Evolutionary conservation across 345 rosid genomes (phyloP), one percentile per base, ranked within the genome.

Genomic region (Abelmoschus esculentus): DNA sequence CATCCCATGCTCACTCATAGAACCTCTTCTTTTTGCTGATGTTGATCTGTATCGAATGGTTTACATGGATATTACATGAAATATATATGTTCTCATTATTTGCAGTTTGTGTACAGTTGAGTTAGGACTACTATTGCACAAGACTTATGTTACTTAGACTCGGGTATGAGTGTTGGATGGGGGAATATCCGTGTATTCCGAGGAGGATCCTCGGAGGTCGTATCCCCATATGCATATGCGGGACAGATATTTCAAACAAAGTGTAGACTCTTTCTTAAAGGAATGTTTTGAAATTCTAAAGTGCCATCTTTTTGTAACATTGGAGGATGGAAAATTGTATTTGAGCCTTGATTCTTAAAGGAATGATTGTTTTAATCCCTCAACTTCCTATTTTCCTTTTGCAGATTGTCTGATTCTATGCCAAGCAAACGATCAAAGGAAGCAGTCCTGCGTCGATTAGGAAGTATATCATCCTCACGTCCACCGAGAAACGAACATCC

Each of bases 341-440:
- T 66, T 8, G 22, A 49, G 57, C 28, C 5, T 67, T n/a, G 42
- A 49, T n/a, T 49, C 58, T 47, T 31, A 0, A 15, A 49, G 58
- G 17, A 49, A 50, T 31, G 7, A 18, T 47, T 29, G 44, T 66
- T 49, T n/a, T 29, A 31, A 40, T 47, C 9, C 4, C 54, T 7
- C 6, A 61, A 22, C 4, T 44, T 44, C 57, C 50, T 49, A 14
- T 66, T 15, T 15, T 49, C 42, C 47, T 1, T 15, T 15, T 50
- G 15, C 19, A 66, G 70, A 29, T 66, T 31, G 28, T 49, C 70
- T 0, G 70, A 66, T 29, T 66, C 70, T 4, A 29, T 50, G 70
- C 58, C 70, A 10, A 49, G 58, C 58, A 66, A 66, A 66, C 28
- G 70, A 15, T 66, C 58, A 8, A 66, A 66, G 70, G 70, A 66